These are phyloP conservation scores for Talaromyces rugulosus DNA, from an alignment of 2,329 filamentous ascomycete species.

Conservation along the genomic window DNA sequence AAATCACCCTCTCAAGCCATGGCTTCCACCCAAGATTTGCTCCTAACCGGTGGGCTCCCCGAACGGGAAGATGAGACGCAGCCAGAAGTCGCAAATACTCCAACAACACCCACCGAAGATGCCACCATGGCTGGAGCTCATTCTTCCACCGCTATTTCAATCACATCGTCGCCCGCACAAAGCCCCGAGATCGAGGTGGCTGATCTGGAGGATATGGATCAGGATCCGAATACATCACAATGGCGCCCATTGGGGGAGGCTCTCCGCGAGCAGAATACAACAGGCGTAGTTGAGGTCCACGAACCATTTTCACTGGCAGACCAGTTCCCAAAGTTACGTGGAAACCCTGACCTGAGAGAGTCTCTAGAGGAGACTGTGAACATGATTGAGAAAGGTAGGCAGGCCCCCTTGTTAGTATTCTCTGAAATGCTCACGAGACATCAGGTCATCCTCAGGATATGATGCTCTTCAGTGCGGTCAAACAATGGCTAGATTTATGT, in stretches of 20 bases:
- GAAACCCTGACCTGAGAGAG: conserved; percentile 24
- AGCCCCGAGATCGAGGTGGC: conserved; percentile 49
- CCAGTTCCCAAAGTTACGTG: conserved; percentile 33
- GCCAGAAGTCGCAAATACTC: conserved; percentile 13
- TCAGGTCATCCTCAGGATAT: conserved; percentile 26
- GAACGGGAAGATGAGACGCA: conserved; percentile 11
- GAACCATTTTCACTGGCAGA: conserved; percentile 30
- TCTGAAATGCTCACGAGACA: background rate
- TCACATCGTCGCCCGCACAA: conserved; percentile 40
- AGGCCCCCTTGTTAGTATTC: conserved; percentile 1
- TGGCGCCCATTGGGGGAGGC: conserved; percentile 39
- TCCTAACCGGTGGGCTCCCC: conserved; percentile 10
- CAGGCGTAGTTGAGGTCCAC: conserved; percentile 33
- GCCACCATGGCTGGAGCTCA: conserved; percentile 18
- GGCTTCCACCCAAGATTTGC: background rate
- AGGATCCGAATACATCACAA: conserved; percentile 41
- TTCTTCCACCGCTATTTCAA: conserved; percentile 31
- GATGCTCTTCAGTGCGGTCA: conserved; percentile 31
- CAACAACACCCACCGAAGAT: conserved; percentile 9
- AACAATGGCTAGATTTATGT: conserved; percentile 41
- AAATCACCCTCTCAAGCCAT: conserved; percentile 28
- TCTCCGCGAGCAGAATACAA: conserved; percentile 23
- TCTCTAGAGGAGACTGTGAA: conserved; percentile 28
- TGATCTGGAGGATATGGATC: conserved; percentile 46
- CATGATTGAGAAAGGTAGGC: conserved; percentile 36